These are phyloP conservation scores for Microthlaspi erraticum DNA, from an alignment of 345 rosid genomes.

Conservation along the genomic window DNA sequence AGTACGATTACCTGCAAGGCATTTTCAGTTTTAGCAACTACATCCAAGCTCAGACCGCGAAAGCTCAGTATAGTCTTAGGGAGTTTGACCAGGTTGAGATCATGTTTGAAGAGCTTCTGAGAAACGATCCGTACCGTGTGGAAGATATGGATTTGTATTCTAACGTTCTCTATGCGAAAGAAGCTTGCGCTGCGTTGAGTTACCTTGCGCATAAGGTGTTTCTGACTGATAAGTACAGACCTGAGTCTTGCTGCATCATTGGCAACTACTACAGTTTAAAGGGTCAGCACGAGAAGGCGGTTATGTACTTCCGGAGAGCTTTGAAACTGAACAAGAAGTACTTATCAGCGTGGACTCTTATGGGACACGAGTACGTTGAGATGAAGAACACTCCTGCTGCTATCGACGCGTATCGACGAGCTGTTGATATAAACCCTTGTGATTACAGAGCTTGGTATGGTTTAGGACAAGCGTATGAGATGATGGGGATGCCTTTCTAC, in stretches of 20 bases:
- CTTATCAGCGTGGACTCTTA: conserved; percentile 95
- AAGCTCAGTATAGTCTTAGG: conserved; percentile 86
- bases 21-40: conserved; percentile 83
- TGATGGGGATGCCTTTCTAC: conserved; percentile 92
- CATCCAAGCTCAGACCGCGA: conserved; percentile 93
- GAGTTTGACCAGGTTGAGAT: conserved; percentile 97
- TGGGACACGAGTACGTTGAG: conserved; percentile 97
- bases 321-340: conserved; percentile 87
- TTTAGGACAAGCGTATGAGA: conserved; percentile 94
- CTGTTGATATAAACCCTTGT: conserved; percentile 86
- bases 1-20: conserved; percentile 73
- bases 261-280: conserved; percentile 97
- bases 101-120: conserved; percentile 83
- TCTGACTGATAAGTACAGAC: conserved; percentile 87
- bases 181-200: conserved; percentile 84
- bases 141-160: conserved; percentile 99
- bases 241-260: conserved; percentile 96
- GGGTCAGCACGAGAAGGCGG: conserved; percentile 94
- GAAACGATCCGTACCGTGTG: conserved; percentile 85
- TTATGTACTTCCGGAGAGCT: conserved; percentile 94
- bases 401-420: conserved; percentile 91
- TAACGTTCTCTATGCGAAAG: conserved; percentile 93
- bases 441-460: conserved; percentile 99
- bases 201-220: conserved; percentile 92
- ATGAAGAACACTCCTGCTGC: conserved; percentile 99